These are phyloP conservation scores for Apiosordaria backusii DNA, from an alignment of 495 filamentous ascomycete species.

Conservation along the genomic window DNA sequence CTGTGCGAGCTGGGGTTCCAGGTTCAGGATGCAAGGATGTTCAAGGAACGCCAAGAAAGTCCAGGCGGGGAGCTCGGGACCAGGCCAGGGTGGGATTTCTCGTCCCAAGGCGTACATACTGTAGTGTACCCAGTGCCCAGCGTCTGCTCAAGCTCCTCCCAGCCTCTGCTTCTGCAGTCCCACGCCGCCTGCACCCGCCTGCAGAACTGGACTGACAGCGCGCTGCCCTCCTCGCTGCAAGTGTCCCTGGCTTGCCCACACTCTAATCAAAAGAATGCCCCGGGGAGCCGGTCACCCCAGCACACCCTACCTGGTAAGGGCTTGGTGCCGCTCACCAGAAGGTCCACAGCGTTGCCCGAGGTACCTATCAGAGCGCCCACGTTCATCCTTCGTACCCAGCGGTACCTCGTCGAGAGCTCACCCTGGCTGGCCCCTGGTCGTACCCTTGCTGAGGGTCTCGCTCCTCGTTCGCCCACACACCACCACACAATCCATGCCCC, in stretches of 20 bases:
- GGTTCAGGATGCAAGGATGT: not conserved
- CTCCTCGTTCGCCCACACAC: conserved; percentile 11
- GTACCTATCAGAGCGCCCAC: conserved; percentile 7
- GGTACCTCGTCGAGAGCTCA: conserved; percentile 11
- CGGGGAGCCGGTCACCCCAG: conserved; percentile 22
- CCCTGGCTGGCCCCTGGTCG: conserved; percentile 12
- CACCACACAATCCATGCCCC: conserved; percentile 7
- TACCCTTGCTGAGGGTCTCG: conserved; percentile 20
- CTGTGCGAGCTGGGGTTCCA: not conserved
- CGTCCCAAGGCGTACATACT: conserved; percentile 10
- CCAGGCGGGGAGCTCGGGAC: conserved; percentile 22
- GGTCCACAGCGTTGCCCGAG: conserved; percentile 6
- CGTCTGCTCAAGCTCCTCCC: conserved; percentile 3
- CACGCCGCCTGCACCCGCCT: conserved; percentile 9
- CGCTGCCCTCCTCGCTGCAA: conserved; percentile 10
- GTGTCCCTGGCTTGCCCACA: not conserved
- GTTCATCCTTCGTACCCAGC: conserved; percentile 6
- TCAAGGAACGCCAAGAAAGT: conserved; percentile 12
- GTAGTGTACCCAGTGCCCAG: not conserved
- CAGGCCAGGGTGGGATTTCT: conserved; percentile 23
- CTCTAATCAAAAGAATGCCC: conserved; percentile 22
- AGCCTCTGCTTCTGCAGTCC: conserved; percentile 9
- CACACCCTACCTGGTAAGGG: not conserved
- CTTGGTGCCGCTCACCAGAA: conserved; percentile 10
- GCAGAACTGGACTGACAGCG: conserved; percentile 11